phyloP scores from a whole-genome alignment of 306 rosid genomes.

The Casuarina equisetifolia region DNA sequence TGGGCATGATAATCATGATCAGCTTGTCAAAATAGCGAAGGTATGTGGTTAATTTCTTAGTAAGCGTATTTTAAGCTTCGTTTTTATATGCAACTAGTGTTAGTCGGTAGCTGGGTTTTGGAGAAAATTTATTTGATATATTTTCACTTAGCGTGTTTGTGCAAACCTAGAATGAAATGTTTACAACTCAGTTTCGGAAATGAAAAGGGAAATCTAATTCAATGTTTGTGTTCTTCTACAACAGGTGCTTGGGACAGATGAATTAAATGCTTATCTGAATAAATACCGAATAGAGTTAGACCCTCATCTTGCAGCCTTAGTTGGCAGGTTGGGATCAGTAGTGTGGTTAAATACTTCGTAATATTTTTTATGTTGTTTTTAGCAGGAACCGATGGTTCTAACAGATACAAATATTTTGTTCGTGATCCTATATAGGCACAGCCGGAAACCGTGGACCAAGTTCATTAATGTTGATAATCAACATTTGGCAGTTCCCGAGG shows the following conservation, averaged over 20 bases:
- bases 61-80: too few species aligned
- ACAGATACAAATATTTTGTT: neutral
- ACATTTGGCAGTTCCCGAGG: slow-evolving; percentile 88
- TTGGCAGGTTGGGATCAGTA: slow-evolving; percentile 65
- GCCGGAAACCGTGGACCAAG: slow-evolving; percentile 86
- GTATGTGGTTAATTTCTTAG: slow-evolving; percentile 28
- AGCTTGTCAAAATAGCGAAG: slow-evolving; percentile 90
- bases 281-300: slow-evolving; percentile 85
- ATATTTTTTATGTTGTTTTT: slow-evolving; percentile 6
- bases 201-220: slow-evolving; percentile 19
- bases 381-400: neutral
- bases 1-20: slow-evolving; percentile 92
- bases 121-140: neutral
- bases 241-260: slow-evolving; percentile 94
- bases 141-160: neutral
- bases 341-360: slow-evolving; percentile 2
- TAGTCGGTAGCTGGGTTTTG: neutral
- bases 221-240: slow-evolving; percentile 25
- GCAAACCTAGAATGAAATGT: neutral
- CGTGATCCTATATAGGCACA: slow-evolving; percentile 55
- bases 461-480: slow-evolving; percentile 81
- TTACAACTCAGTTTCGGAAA: slow-evolving; percentile 13
- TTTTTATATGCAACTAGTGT: neutral
- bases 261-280: slow-evolving; percentile 62
- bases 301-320: slow-evolving; percentile 76